Percentiles rank a stretch among this genome's conserved stretches.
Conservation (phyloP, 2,329 filamentous ascomycete genomes). For the Monilinia fructicola region DNA sequence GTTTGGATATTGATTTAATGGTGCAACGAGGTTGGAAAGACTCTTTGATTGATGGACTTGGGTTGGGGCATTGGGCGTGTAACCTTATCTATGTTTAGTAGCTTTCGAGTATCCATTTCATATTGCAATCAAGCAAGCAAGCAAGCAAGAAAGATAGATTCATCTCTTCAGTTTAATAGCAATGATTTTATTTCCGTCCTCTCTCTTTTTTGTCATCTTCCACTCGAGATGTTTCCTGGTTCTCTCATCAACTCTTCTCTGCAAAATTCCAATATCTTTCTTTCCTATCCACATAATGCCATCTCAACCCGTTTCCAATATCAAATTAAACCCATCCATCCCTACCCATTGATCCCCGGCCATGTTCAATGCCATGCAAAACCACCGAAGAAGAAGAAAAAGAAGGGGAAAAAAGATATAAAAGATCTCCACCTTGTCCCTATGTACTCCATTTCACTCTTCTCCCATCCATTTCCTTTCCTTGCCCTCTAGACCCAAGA, state of each 20-base stretch:
- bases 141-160: neutral
- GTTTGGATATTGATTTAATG: too few species aligned
- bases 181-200: neutral
- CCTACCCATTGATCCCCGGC: neutral
- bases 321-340: slow-evolving; percentile 13
- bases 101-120: too few species aligned
- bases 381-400: neutral
- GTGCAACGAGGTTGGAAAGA: too few species aligned
- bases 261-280: neutral
- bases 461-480: neutral
- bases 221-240: neutral
- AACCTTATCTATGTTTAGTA: too few species aligned
- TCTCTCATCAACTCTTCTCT: neutral
- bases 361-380: neutral
- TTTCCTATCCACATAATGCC: neutral
- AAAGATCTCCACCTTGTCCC: neutral
- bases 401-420: neutral
- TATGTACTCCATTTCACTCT: neutral
- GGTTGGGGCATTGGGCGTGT: too few species aligned
- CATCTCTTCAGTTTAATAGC: neutral
- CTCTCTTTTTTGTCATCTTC: neutral
- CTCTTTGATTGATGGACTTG: too few species aligned
- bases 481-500: neutral
- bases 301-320: neutral
- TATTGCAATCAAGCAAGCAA: neutral